Conservation (phyloP, 1,139 yeast species). For the Yamadazyma friedrichii region DNA sequence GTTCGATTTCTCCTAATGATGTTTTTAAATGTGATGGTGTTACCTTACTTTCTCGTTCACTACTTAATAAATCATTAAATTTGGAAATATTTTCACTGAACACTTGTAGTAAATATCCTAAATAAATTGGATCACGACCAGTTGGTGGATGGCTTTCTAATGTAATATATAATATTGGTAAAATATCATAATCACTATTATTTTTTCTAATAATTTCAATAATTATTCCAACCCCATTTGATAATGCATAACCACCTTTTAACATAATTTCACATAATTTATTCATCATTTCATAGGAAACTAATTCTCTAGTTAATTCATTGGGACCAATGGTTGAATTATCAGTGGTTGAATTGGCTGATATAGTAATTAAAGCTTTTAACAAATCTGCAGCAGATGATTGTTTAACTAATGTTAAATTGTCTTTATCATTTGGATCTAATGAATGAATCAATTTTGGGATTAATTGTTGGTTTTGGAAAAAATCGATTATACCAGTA, state of each 20-base stretch:
- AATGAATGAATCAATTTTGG: conserved; percentile 58
- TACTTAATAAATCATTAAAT: conserved; percentile 46
- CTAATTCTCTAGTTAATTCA: conserved; percentile 88
- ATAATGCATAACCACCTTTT: conserved; percentile 85
- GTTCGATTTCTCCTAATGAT: conserved; percentile 60
- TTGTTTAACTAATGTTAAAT: conserved; percentile 32
- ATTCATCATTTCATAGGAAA: conserved; percentile 65
- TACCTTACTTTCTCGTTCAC: conserved; percentile 23
- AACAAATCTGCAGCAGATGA: conserved; percentile 49
- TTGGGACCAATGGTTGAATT: conserved; percentile 95
- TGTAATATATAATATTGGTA: conserved; percentile 84
- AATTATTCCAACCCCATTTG: conserved; percentile 94
- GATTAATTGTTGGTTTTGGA: conserved; percentile 64
- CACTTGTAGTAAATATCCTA: conserved; percentile 80
- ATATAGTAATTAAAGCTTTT: conserved; percentile 49
- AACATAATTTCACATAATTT: conserved; percentile 80
- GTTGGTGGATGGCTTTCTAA: conserved; percentile 92
- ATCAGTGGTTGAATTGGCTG: conserved; percentile 72
- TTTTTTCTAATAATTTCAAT: conserved; percentile 94
- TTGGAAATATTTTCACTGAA: conserved; percentile 75
- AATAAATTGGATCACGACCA: conserved; percentile 90
- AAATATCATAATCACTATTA: conserved; percentile 91
- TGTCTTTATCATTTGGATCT: conserved; percentile 29
- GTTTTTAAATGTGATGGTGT: conserved; percentile 47
- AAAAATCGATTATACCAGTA: conserved; percentile 72